Base-by-base conservation (phyloP, 148 eudicot species). In the Heliamphora exappendiculata region DNA sequence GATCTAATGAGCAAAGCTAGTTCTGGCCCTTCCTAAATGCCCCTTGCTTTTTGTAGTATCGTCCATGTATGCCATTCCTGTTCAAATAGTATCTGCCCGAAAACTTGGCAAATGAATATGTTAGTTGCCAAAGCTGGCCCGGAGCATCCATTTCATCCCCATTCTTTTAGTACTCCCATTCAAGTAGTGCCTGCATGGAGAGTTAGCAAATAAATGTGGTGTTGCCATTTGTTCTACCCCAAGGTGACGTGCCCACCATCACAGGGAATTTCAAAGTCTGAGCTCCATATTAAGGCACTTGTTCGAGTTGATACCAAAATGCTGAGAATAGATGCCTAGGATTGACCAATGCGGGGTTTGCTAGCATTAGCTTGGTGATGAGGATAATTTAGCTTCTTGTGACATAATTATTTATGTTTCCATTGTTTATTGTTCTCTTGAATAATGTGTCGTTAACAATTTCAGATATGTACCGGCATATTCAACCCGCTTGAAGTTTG, bases 381-480 rank as follows among this genome's bases (percentile, higher is more conserved):
- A 54, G 1, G 24, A 3, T 69, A 24, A 67, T 20, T n/a, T 16
- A 4, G 79, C 13, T 51, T 67, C 31, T 68, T 67, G 47, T 44
- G 44, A 4, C 34, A 31, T 10, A 34, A 51, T 29, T 33, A 11
- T 34, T 31, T 57, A 49, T n/a, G 44, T 39, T 57, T 19, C 33
- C 31, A 5, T 34, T 11, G 2, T 24, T 3, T 0, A 6, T 42
- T 58, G 24, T 44, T 74, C 20, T 17, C 17, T 60, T 28, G 41
- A 51, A 33, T 58, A 41, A 77, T 39, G 36, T 7, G 12, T 62
- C 26, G 24, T 42, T 67, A 34, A 67, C 22, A 47, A 49, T 82
- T 83, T 67, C 91, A 92, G 98, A 89, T 92, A 92, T 68, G 88
- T 92, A 31, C 94, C 97, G 14, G 93, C 98, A 67, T 94, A 90